Evolutionary conservation across 2,329 filamentous ascomycete species (phyloP).

Genomic region (Diaporthe batatas): DNA sequence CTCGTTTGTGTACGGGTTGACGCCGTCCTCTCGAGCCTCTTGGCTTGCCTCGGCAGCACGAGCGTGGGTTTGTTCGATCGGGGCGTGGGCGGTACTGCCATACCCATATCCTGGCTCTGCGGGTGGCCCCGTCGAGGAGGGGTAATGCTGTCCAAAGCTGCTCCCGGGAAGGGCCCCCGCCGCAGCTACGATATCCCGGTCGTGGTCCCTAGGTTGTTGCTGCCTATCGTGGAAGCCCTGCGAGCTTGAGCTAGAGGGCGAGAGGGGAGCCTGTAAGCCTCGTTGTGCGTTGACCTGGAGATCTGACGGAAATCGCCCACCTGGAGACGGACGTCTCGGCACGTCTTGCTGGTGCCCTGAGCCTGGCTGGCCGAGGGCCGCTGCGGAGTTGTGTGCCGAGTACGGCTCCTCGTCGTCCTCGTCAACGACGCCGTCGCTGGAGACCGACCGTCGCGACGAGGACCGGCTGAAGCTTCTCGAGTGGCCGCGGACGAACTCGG

Average conservation of each 20-base stretch:
- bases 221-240: conserved; percentile 57
- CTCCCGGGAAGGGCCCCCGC: conserved; percentile 67
- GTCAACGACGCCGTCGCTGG: conserved; percentile 82
- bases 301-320: conserved; percentile 97
- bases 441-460: conserved; percentile 69
- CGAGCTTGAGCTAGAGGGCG: conserved; percentile 86
- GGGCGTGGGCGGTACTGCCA: conserved; percentile 59
- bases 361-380: conserved; percentile 60
- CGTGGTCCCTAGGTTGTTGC: conserved; percentile 48
- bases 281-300: conserved; percentile 83
- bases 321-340: conserved; percentile 83
- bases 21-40: conserved; percentile 66
- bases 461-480: conserved; percentile 81
- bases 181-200: conserved; percentile 71
- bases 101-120: conserved; percentile 53
- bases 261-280: conserved; percentile 83
- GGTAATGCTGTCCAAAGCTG: conserved; percentile 54
- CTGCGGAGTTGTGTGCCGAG: conserved; percentile 68
- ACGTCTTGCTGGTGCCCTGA: conserved; percentile 57
- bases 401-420: conserved; percentile 79
- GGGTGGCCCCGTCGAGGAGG: conserved; percentile 26
- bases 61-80: conserved; percentile 63
- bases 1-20: conserved; percentile 70
- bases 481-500: conserved; percentile 87
- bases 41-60: conserved; percentile 64